Base-by-base conservation (phyloP, 2,329 filamentous ascomycete genomes). In the Fusarium nodosum region DNA sequence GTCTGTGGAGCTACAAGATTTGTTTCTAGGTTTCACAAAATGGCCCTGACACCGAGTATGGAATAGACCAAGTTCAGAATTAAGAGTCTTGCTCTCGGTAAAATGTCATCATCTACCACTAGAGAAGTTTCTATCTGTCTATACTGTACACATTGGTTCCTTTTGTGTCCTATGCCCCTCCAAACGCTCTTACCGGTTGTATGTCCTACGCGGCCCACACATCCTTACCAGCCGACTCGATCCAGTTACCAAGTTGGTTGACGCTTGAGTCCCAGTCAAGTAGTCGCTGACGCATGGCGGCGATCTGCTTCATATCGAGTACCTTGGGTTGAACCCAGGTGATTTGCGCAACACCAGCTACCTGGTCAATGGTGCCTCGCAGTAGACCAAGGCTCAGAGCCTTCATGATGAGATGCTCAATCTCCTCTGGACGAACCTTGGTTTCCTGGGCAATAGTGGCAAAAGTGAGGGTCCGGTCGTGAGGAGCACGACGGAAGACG, bases 271-370 rank as follows among this genome's bases (percentile, higher is more conserved):
- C 94, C 96, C 96, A 99, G 76, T 99, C 95, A 78, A 91, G 90
- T 77, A 99, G 82, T 74, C 96, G 86, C 77, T 89, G 86, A 75
- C 93, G 89, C 95, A 99, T 97, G 76, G 90, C 93, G 76, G 92
- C 93, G 74, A 99, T 97, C 84, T 98, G 96, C 81, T 89, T 90
- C 89, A 94, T 93, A 80, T 98, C 96, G 72, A 99, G 83, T 33
- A 99, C 94, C 87, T 98, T 98, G 24, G 96, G 96, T 83, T 99
- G 96, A 62, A 99, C 96, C 96, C 96, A 99, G 76, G 95, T 95
- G 81, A 99, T 97, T 78, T 94, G 90, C 44, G 96, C 96, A 72
- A 98, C 90, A 81, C 94, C 91, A 48, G 93, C 93, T 33, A 99
- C 96, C 83, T 99, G 95, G 79, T 99, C 96, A 75, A 99, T 98